Evolutionary conservation across 345 rosid species (phyloP), one percentile per base, ranked within the genome.

Genomic region (Eutrema yunnanense): DNA sequence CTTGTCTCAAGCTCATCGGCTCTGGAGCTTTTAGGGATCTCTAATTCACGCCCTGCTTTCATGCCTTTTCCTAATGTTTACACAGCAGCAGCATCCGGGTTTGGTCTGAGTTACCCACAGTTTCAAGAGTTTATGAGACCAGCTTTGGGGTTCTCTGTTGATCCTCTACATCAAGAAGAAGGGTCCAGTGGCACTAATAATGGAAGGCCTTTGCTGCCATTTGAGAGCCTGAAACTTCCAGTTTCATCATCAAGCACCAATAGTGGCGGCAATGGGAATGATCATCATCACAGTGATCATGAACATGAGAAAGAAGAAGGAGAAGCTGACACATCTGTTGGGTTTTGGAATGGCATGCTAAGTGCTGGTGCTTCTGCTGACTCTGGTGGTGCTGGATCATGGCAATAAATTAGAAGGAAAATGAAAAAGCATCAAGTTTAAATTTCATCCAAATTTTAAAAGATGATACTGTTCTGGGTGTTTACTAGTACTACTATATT

Each of bases 21-120:
- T 78, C 44, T 92, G 80, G 98, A 90, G 90, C 81, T 90, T 62
- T 68, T 92, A 50, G 96, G 97, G 82, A 78, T 89, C 50, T 84
- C 96, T 11, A 30, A 2, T 4, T 8, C 59, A 36, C 61, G 76
- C 32, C 75, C 80, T 64, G 34, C 72, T 48, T 77, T 77, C 50
- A 43, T 71, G 67, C n/a, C 73, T 44, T 78, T 14, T 14, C 77
- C 77, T 0, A 71, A 34, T 19, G 60, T 70, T 10, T 71, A 72
- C 63, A 16, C 58, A 22, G 36, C 76, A 64, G 75, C 66, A 55
- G 71, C 71, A 22, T 30, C 77, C 9, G 81, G 69, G 5, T 78
- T 73, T 48, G 73, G 76, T 65, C 10, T 71, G 36, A 77, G 62
- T 65, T 71, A 53, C 67, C 73, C 80, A 19, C 81, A 65, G 51